Conservation (phyloP, 177 flowering plant species). For the Vitis hybrid region DNA sequence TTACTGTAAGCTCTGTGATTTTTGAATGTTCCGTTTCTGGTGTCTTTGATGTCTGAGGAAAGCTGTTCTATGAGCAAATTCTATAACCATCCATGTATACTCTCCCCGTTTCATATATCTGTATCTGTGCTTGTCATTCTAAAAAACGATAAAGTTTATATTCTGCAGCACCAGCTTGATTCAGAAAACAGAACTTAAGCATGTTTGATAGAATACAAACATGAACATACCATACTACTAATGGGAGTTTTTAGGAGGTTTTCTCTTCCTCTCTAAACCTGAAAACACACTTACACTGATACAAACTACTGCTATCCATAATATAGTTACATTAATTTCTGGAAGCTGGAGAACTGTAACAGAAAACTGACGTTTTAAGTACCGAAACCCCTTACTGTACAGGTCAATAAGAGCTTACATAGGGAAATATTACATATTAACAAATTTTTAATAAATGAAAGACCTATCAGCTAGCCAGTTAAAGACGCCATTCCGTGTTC, state of each 20-base stretch:
- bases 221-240: constrained; percentile 4
- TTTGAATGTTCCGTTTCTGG: no score
- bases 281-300: constrained; percentile 7
- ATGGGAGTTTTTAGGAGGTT: constrained; percentile 4
- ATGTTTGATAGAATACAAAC: constrained; percentile 18
- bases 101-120: no score
- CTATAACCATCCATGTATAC: not conserved
- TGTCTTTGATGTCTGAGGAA: no score
- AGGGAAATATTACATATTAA: constrained; percentile 17
- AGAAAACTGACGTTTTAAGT: constrained; percentile 15
- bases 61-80: no score
- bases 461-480: constrained; percentile 21
- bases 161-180: not conserved
- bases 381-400: constrained; percentile 17
- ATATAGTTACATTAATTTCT: constrained; percentile 13
- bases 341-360: constrained; percentile 9
- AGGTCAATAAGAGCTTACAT: constrained; percentile 17
- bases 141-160: not conserved
- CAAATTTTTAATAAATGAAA: constrained; percentile 20
- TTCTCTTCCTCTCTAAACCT: constrained; percentile 7
- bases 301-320: constrained; percentile 12
- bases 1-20: no score
- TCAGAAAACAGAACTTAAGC: not conserved
- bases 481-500: constrained; percentile 25
- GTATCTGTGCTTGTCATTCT: not conserved